Conservation (phyloP, 805 yeast species). For the Hanseniaspora singularis region DNA sequence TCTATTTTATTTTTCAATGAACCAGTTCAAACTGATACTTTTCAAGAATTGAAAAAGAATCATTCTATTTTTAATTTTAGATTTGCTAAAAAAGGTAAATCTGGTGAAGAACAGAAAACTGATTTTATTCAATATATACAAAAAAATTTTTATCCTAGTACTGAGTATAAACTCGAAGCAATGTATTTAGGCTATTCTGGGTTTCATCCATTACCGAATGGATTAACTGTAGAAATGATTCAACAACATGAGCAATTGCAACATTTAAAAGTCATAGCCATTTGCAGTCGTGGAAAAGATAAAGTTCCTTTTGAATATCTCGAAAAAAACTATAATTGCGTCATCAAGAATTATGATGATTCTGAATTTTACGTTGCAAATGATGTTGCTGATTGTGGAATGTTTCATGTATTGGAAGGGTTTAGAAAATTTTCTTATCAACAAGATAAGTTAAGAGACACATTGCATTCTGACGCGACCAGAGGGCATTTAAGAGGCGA, state of each 20-base stretch:
- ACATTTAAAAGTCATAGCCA: conserved; percentile 36
- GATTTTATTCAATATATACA: conserved; percentile 2
- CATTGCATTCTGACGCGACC: conserved; percentile 33
- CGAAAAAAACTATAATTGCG: conserved; percentile 30
- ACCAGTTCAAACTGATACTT: conserved; percentile 12
- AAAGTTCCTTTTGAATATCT: conserved; percentile 36
- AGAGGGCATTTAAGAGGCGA: conserved; percentile 31
- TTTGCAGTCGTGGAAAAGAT: conserved; percentile 50
- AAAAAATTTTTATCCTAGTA: conserved; percentile 16
- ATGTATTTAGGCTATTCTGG: conserved; percentile 54
- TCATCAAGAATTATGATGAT: conserved; percentile 35
- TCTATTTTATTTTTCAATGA: conserved; percentile 12
- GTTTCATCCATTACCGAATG: conserved; percentile 37
- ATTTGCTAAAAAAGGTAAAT: conserved; percentile 3
- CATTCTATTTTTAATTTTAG: not conserved
- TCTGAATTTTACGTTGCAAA: conserved; percentile 34
- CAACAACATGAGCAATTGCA: conserved; percentile 32
- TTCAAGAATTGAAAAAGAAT: not conserved
- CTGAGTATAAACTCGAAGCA: conserved; percentile 28
- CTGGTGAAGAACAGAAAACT: conserved; percentile 4
- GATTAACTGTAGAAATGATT: conserved; percentile 35
- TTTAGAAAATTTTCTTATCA: conserved; percentile 41
- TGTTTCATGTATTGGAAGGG: conserved; percentile 43
- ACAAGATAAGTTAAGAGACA: conserved; percentile 25
- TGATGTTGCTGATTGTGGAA: conserved; percentile 54